Evolutionary conservation across 2,329 filamentous ascomycete species (phyloP), one percentile per base, ranked within the genome.

Genomic region (Colletotrichum spaethianum): DNA sequence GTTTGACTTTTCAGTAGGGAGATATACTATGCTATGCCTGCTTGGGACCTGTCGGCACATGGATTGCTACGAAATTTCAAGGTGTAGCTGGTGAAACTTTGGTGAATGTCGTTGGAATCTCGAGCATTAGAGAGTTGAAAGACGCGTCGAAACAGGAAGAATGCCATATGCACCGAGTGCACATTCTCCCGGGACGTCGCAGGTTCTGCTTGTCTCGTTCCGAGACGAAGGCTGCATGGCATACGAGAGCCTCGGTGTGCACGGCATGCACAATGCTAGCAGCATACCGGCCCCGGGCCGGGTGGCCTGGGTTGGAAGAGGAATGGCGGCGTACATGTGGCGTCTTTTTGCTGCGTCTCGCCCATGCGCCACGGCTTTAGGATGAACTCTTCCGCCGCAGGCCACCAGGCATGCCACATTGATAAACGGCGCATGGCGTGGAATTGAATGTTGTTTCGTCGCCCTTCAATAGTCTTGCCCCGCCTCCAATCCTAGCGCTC

Each of bases 201-300:
- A 3, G 26, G 23, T 28, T 59, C 56, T 11, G 38, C 42, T n/a
- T 66, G 12, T 56, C 46, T 52, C 23, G 57, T 56, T 60, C 52
- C 52, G 44, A 65, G 36, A 60, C 67, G 53, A 70, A 44, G 44
- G 28, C 53, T 50, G 31, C 60, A 50, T 63, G 60, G 18, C 60
- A 63, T 52, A 62, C 63, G 63, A 50, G 48, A 55, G 40, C 16
- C 56, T 67, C 63, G 68, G 68, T 63, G 67, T 48, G 67, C 55
- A 67, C 63, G 38, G 67, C 56, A 71, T 67, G 68, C 31, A 71
- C 63, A 56, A 67, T 42, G 42, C 59, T 62, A 42, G 50, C 46
- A 53, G 50, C 48, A 63, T 50, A 52, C 61, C 68, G 56, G 63
- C 57, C 50, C 63, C 68, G 63, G 57, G 56, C 63, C 56, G 63